These are phyloP conservation scores for Myxozyma sirexii DNA, from an alignment of 805 yeast genomes.

Conservation along the genomic window DNA sequence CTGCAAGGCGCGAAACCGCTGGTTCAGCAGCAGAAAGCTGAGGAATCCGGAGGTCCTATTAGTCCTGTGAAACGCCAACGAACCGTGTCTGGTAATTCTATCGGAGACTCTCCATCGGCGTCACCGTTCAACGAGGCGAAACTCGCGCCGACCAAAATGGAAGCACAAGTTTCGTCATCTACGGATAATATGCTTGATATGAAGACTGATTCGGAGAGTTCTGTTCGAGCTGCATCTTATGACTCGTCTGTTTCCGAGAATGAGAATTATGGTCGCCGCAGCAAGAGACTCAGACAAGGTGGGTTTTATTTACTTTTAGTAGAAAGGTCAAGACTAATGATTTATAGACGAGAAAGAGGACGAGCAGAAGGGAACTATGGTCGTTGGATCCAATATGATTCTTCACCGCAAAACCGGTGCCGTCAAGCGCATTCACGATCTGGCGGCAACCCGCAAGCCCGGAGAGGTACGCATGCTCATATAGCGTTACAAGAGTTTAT, in stretches of 20 bases:
- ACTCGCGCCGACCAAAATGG: background rate
- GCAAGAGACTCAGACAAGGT: conserved; percentile 15
- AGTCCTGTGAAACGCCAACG: conserved; percentile 26
- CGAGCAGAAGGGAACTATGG: conserved; percentile 20
- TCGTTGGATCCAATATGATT: conserved; percentile 25
- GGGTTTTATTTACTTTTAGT: background rate
- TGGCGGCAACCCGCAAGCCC: conserved; percentile 8
- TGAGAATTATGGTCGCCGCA: conserved; percentile 10
- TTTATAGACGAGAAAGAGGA: background rate
- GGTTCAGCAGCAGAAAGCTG: conserved; percentile 30
- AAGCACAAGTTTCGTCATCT: background rate
- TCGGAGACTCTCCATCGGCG: background rate
- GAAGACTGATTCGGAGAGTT: conserved; percentile 1
- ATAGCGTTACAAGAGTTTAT: background rate
- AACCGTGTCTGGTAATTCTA: conserved; percentile 21
- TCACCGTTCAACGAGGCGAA: background rate
- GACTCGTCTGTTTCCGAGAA: background rate
- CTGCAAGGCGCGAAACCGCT: conserved; percentile 32
- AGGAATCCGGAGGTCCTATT: conserved; percentile 30
- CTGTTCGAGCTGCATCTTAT: background rate
- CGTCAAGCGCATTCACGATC: conserved; percentile 18
- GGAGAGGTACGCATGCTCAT: conserved; percentile 19
- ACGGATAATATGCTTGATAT: background rate
- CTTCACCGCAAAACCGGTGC: conserved; percentile 22
- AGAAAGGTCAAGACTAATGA: too few species aligned